phyloP scores from a whole-genome alignment of 1,284 basidiomycete species.

The Takashimella tepidaria region DNA sequence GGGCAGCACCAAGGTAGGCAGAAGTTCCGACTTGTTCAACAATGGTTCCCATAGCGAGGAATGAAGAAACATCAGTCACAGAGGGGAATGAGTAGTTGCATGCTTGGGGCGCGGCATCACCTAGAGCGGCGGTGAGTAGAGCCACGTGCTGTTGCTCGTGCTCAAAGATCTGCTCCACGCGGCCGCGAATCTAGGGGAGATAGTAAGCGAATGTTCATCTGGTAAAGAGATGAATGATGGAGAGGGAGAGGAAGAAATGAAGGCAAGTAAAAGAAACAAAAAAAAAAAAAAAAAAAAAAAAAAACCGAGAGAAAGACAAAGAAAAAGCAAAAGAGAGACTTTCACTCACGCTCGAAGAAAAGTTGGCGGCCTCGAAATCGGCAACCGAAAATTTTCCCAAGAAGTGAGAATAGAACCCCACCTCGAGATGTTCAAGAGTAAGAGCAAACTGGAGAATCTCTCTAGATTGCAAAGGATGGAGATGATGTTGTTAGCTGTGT shows the following conservation, averaged over 20 bases:
- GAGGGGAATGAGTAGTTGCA: conserved; percentile 27
- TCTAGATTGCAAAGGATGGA: conserved; percentile 21
- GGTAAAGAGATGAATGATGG: too few species aligned
- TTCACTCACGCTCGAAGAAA: conserved; percentile 8
- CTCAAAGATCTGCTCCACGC: conserved; percentile 51
- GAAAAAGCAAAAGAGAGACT: background rate
- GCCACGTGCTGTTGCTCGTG: conserved; percentile 58
- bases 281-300: background rate
- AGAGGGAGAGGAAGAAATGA: too few species aligned
- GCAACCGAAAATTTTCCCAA: conserved; percentile 60
- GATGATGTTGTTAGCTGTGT: background rate
- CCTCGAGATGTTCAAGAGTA: conserved; percentile 66
- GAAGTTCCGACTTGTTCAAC: conserved; percentile 74
- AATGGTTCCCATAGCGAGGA: conserved; percentile 39
- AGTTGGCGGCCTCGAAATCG: conserved; percentile 61
- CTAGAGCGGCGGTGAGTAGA: conserved; percentile 54
- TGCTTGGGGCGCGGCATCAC: conserved; percentile 50
- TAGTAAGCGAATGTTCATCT: too few species aligned
- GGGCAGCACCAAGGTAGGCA: conserved; percentile 30
- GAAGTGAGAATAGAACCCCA: conserved; percentile 59
- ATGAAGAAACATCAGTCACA: conserved; percentile 56
- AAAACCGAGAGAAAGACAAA: background rate
- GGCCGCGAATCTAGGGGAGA: conserved; percentile 36
- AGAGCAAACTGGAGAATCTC: conserved; percentile 53
- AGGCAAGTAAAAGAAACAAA: conserved; percentile 46